phyloP scores from a whole-genome alignment of 805 yeast genomes.

The Pichia phayaonensis region DNA sequence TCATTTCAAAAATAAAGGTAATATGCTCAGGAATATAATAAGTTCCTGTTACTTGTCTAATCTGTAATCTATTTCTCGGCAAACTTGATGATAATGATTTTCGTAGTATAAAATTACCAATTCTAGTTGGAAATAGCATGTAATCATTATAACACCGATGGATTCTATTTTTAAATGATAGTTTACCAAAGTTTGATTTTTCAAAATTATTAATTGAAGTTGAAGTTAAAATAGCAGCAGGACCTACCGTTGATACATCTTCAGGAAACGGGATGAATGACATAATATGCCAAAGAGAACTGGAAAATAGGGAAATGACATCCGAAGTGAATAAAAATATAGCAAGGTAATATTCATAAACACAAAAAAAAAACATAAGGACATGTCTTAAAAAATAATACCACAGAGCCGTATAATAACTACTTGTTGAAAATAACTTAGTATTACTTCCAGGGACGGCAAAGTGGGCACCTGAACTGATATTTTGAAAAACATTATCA shows the following conservation, averaged over 20 bases:
- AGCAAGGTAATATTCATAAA: constrained; percentile 4
- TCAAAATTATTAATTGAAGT: neutral
- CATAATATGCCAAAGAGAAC: constrained; percentile 17
- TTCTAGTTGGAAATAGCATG: constrained; percentile 11
- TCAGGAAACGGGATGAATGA: constrained; percentile 7
- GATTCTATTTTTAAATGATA: neutral
- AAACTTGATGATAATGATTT: constrained; percentile 15
- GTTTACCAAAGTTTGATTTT: neutral
- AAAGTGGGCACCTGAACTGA: constrained; percentile 1
- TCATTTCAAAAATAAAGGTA: constrained; percentile 27
- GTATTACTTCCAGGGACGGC: constrained; percentile 19
- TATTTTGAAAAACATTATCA: constrained; percentile 3
- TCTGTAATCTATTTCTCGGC: constrained; percentile 17
- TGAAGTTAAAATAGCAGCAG: constrained; percentile 1
- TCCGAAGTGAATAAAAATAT: neutral
- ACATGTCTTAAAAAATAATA: constrained; percentile 14
- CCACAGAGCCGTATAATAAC: constrained; percentile 9
- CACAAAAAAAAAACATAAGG: constrained; percentile 9
- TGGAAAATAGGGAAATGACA: neutral
- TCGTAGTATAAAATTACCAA: constrained; percentile 11
- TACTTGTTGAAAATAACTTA: constrained; percentile 9
- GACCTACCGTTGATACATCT: constrained; percentile 3
- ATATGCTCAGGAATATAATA: constrained; percentile 26
- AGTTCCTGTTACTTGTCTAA: constrained; percentile 11
- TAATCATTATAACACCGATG: neutral